phyloP scores from a whole-genome alignment of 306 rosid species.

The Dryas octopetala region DNA sequence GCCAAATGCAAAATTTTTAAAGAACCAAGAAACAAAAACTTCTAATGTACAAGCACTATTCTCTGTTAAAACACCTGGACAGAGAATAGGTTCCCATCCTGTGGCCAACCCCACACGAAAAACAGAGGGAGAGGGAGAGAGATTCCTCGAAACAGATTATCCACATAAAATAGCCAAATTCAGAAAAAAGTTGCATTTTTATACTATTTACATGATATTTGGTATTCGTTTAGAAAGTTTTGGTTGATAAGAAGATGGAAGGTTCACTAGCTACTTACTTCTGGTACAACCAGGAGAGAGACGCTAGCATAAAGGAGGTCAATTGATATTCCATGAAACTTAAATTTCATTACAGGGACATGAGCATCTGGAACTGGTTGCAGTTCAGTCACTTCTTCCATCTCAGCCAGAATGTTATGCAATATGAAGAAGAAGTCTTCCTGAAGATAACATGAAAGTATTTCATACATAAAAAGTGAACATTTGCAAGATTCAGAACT shows the following conservation, averaged over 20 bases:
- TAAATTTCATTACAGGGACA: conserved; percentile 92
- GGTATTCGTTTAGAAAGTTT: not conserved
- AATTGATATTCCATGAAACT: conserved; percentile 76
- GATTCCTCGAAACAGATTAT: not conserved
- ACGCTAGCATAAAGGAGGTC: conserved; percentile 87
- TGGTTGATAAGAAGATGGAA: not conserved
- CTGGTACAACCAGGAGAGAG: conserved; percentile 77
- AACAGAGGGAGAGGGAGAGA: not conserved
- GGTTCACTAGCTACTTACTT: conserved; percentile 52
- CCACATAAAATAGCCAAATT: not conserved
- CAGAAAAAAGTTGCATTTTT: not conserved
- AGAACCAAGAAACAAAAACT: not conserved
- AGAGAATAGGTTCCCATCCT: not conserved
- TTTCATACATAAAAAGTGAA: conserved; percentile 5
- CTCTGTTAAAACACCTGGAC: not conserved
- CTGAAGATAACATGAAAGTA: conserved; percentile 38
- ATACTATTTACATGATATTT: not conserved
- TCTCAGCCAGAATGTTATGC: conserved; percentile 68
- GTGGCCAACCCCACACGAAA: not conserved
- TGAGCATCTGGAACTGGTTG: conserved; percentile 94
- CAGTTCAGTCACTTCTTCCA: conserved; percentile 86
- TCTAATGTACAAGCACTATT: not conserved
- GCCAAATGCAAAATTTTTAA: not conserved
- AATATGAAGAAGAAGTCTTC: conserved; percentile 77
- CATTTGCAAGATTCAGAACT: not conserved